Conservation (phyloP, 805 yeast genomes). For the Novakomyces olei region DNA sequence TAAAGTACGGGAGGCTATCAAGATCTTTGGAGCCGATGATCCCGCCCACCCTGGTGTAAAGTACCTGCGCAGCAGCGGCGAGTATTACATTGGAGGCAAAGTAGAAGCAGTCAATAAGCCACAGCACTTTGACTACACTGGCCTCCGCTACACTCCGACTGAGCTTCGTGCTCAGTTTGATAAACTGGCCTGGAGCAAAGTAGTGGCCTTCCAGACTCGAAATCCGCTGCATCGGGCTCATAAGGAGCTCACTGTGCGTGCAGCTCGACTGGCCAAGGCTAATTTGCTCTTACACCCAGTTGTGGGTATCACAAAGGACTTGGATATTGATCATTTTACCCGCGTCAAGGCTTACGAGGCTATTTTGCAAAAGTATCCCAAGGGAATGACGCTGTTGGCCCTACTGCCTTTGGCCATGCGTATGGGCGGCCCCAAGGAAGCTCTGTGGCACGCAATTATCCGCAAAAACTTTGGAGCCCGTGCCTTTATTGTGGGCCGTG, state of each 20-base stretch:
- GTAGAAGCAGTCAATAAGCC: conserved; percentile 68
- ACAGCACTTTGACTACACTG: conserved; percentile 74
- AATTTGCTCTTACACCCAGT: conserved; percentile 87
- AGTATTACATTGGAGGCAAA: conserved; percentile 69
- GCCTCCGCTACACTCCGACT: conserved; percentile 69
- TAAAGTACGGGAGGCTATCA: conserved; percentile 55
- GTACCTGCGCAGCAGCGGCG: conserved; percentile 62
- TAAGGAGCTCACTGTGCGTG: conserved; percentile 85
- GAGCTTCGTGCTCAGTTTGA: conserved; percentile 70
- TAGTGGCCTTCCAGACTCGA: conserved; percentile 94
- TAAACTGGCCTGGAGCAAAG: conserved; percentile 62
- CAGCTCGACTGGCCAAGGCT: conserved; percentile 80
- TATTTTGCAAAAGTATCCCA: conserved; percentile 76
- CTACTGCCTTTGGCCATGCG: conserved; percentile 90
- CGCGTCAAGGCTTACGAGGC: conserved; percentile 90
- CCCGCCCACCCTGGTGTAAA: conserved; percentile 86
- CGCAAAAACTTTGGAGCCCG: conserved; percentile 93
- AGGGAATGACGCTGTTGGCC: conserved; percentile 76
- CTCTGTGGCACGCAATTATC: conserved; percentile 93
- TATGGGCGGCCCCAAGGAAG: conserved; percentile 98
- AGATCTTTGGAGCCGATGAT: conserved; percentile 75
- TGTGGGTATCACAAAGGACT: conserved; percentile 90
- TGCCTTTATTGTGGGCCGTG: conserved; percentile 93
- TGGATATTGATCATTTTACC: conserved; percentile 94
- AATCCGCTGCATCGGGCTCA: conserved; percentile 99